Evolutionary conservation across 2,329 filamentous ascomycete species (phyloP).

Genomic region (Aspergillus tanneri): DNA sequence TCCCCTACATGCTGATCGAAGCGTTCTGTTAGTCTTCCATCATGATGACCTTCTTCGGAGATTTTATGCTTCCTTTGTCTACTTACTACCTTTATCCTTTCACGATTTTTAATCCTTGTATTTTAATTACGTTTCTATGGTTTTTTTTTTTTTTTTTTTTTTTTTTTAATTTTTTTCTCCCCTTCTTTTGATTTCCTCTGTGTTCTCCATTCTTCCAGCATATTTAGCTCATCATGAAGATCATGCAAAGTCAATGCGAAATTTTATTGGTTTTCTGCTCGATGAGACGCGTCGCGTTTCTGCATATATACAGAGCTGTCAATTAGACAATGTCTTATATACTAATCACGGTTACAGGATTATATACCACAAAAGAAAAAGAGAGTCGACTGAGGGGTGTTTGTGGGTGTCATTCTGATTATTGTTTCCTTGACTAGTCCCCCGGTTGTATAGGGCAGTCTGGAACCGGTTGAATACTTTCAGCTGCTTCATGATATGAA

Average conservation of each 20-base stretch:
- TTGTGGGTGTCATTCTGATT: too few relatives aligned
- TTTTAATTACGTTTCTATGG: background rate
- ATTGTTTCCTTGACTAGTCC: too few relatives aligned
- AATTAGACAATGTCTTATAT: too few relatives aligned
- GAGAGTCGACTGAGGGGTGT: too few relatives aligned
- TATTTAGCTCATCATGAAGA: background rate
- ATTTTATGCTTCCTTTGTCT: background rate
- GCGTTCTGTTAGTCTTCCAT: slow-evolving; percentile 41
- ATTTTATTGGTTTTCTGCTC: background rate
- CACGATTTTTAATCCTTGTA: slow-evolving; percentile 4
- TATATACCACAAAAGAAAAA: too few relatives aligned
- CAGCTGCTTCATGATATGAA: too few relatives aligned
- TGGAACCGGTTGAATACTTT: too few relatives aligned
- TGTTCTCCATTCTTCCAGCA: background rate
- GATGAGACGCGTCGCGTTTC: too few relatives aligned
- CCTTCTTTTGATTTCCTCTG: background rate
- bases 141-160: slow-evolving; percentile 1
- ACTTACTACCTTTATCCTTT: slow-evolving; percentile 2
- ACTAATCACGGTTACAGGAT: too few relatives aligned
- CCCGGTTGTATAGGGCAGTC: too few relatives aligned
- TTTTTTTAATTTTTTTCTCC: background rate
- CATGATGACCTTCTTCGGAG: background rate
- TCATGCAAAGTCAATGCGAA: background rate
- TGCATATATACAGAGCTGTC: too few relatives aligned
- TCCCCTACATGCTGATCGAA: slow-evolving; percentile 77